Conservation (phyloP, 352 stramenopile species). For the Elongisporangium senticosum region DNA sequence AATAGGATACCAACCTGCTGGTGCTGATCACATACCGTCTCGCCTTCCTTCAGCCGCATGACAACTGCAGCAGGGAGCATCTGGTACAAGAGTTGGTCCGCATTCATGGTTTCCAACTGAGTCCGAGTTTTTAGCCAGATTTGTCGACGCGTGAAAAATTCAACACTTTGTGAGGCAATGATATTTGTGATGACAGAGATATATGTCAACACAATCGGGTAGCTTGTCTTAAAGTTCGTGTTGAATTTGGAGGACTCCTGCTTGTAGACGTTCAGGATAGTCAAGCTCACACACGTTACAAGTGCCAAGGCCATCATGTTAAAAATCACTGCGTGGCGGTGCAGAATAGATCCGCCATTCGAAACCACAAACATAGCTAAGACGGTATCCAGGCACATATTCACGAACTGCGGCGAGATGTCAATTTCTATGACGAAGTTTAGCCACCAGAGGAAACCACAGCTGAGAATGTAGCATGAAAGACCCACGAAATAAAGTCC, state of each 20-base stretch:
- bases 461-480: slow-evolving; percentile 36
- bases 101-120: slow-evolving; percentile 80
- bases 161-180: slow-evolving; percentile 70
- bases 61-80: slow-evolving; percentile 83
- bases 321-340: slow-evolving; percentile 58
- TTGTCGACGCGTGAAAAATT: slow-evolving; percentile 79
- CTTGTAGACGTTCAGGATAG: slow-evolving; percentile 39
- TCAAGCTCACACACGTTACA: slow-evolving; percentile 35
- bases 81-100: slow-evolving; percentile 78
- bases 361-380: slow-evolving; percentile 83
- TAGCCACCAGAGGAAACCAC: slow-evolving; percentile 49
- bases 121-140: slow-evolving; percentile 84
- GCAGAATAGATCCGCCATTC: slow-evolving; percentile 72
- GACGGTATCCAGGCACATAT: slow-evolving; percentile 75
- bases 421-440: slow-evolving; percentile 56
- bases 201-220: slow-evolving; percentile 75
- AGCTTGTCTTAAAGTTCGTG: slow-evolving; percentile 74
- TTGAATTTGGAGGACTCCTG: slow-evolving; percentile 56
- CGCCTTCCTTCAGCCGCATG: slow-evolving; percentile 79
- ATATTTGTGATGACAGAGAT: slow-evolving; percentile 76
- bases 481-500: slow-evolving; percentile 55
- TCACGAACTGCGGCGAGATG: slow-evolving; percentile 61
- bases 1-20: slow-evolving; percentile 88
- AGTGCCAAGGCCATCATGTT: slow-evolving; percentile 51
- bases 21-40: slow-evolving; percentile 81